These are phyloP conservation scores for Trichothecium sympodiale DNA, from an alignment of 2,329 filamentous ascomycete genomes.

Conservation along the genomic window DNA sequence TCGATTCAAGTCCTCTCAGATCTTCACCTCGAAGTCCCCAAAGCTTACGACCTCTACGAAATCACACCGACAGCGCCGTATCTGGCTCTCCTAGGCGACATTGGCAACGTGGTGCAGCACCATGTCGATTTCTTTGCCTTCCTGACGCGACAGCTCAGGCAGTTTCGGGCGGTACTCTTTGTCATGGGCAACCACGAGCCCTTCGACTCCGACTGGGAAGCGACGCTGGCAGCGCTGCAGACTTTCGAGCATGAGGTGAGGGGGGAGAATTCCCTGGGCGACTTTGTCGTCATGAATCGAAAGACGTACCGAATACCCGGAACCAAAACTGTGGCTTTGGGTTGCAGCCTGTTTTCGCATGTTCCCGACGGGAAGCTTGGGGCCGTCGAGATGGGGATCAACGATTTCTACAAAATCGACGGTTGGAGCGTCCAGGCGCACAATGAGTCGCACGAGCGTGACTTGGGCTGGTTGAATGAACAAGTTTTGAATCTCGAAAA, in stretches of 20 bases:
- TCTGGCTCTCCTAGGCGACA: slow-evolving; percentile 45
- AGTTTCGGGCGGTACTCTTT: slow-evolving; percentile 39
- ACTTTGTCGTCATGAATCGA: slow-evolving; percentile 3
- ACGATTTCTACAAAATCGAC: slow-evolving; percentile 39
- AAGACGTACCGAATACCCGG: slow-evolving; percentile 14
- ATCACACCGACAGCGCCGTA: slow-evolving; percentile 34
- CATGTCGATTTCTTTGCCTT: slow-evolving; percentile 33
- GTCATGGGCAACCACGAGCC: slow-evolving; percentile 48
- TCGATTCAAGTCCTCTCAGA: slow-evolving; percentile 42
- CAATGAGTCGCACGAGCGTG: slow-evolving; percentile 22
- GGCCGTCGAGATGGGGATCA: slow-evolving; percentile 29
- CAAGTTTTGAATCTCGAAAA: slow-evolving; percentile 17
- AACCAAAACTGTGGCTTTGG: slow-evolving; percentile 18
- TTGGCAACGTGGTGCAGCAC: slow-evolving; percentile 31
- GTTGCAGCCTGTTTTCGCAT: slow-evolving; percentile 35
- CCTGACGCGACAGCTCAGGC: slow-evolving; percentile 31
- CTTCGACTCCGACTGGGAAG: slow-evolving; percentile 28
- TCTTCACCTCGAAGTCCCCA: slow-evolving; percentile 40
- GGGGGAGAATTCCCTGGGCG: slow-evolving; percentile 7
- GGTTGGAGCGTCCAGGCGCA: slow-evolving; percentile 27
- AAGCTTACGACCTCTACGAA: slow-evolving; percentile 37
- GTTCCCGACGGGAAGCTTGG: slow-evolving; percentile 25
- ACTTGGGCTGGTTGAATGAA: slow-evolving; percentile 31
- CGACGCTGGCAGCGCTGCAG: slow-evolving; percentile 15
- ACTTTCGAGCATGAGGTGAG: slow-evolving; percentile 17